Base-by-base conservation (phyloP, 2,329 filamentous ascomycete species). In the Pleomassaria siparia region DNA sequence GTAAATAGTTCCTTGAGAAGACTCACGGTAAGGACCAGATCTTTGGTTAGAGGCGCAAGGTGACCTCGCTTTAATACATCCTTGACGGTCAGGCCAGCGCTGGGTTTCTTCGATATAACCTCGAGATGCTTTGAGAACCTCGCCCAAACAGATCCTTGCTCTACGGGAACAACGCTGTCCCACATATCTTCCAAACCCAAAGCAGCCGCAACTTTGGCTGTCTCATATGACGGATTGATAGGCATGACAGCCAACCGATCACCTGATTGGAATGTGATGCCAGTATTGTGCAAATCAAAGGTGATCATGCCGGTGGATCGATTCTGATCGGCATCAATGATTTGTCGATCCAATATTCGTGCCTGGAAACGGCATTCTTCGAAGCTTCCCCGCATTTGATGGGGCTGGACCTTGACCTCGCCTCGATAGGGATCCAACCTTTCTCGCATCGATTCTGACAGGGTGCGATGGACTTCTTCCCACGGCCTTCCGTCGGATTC, bases 211-310 rank as follows among this genome's bases (percentile, higher is more conserved):
- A 81, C 74, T 50, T 80, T 80, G 13, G 77, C 76, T 36, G 75
- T 78, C 54, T 81, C 78, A 12, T 75, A 71, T 75, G 76, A 79
- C 42, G 68, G 72, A 46, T 80, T 81, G 2, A 80, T 68, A 0
- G 78, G 77, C 78, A 81, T 80, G 2, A 81, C 68, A 0, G 78
- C 77, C 2, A 81, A 67, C 3, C 77, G 71, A 44, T 81, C 78
- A 0, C 78, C 78, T 0, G 78, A 77, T 46, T 74, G 70, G 44
- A 79, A 81, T 0, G 78, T 80, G 28, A 80, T 76, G 0, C 78
- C 78, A 0, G 77, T 80, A 44, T 80, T 72, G 8, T 75, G 71
- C 1, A 81, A 70, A 50, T 80, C 78, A 15, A 80, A 67, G 0
- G 75, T 79, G 0, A 80, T 75, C 50, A 73, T 71, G 0, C 74